Base-by-base conservation (phyloP, 345 rosid species). In the Crucihimalaya himalaica region DNA sequence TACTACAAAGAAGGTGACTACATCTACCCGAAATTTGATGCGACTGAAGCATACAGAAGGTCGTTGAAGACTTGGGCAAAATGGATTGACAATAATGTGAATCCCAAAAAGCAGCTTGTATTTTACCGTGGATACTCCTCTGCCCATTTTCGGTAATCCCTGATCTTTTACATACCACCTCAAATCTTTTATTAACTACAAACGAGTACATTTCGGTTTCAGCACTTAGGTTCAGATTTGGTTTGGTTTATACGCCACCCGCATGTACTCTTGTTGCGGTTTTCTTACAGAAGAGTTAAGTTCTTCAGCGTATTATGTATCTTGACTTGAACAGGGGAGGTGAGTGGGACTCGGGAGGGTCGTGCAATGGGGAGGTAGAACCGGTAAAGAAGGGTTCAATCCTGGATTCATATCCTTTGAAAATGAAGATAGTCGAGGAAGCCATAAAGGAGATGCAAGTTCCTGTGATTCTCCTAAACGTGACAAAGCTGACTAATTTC, bases 271-370 rank as follows among this genome's bases (percentile, higher is more conserved):
- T 48, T 48, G 29, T 14, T 47, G 18, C 13, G 18, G 52, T 62
- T 63, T 45, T 4, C 5, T 62, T 4, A 23, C 9, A 25, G 37
- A 42, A 1, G 34, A 15, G 34, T 47, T 52, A 14, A 52, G 51
- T 68, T 68, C 16, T 45, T 54, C 63, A 6, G 42, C 55, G 9
- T 53, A n/a, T 39, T 19, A 6, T 55, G 31, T 14, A 2, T 53
- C 5, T 8, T 48, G 23, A 35, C 52, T 37, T 75, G 70, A 77
- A 83, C 77, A 91, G 97, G 56, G 98, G 97, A 23, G 98, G 98
- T 58, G 97, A 89, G 54, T 91, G 98, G 98, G 88, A 94, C 81
- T 91, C 97, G 0, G 98, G 98, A 32, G 98, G 98, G 51, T 71
- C 96, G 5, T 94, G 97, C 80, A 81, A 80, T 3, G 95, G 95